Conservation (phyloP, 257 asterid species). For the Nyctanthes arbortristis region DNA sequence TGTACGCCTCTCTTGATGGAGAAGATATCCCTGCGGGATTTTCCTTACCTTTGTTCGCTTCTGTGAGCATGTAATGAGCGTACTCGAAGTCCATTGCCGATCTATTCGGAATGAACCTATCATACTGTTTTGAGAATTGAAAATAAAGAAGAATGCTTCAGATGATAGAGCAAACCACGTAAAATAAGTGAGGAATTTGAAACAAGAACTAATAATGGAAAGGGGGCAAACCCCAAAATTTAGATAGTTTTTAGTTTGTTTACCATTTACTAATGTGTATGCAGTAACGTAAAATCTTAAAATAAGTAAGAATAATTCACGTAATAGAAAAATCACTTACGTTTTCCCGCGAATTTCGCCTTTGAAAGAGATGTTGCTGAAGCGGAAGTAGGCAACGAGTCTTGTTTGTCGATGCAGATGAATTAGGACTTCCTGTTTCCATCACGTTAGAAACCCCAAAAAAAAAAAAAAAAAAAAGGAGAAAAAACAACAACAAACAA, state of each 20-base stretch:
- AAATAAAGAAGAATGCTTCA: constrained; percentile 16
- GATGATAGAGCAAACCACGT: not conserved
- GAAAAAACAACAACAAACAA: too few species aligned
- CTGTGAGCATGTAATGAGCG: constrained; percentile 89
- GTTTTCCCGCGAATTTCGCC: constrained; percentile 65
- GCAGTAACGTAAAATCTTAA: not conserved
- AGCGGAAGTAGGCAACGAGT: constrained; percentile 66
- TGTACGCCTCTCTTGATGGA: constrained; percentile 82
- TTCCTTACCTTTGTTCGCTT: constrained; percentile 84
- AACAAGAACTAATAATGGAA: not conserved
- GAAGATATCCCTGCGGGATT: constrained; percentile 63
- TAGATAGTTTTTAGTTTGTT: not conserved
- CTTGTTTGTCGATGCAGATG: constrained; percentile 56
- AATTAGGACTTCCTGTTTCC: constrained; percentile 68
- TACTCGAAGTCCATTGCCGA: constrained; percentile 93
- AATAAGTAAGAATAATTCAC: not conserved
- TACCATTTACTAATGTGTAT: not conserved
- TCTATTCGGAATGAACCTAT: constrained; percentile 94
- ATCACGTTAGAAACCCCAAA: constrained; percentile 45
- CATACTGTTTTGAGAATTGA: constrained; percentile 80
- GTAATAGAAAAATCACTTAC: constrained; percentile 32
- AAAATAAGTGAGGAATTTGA: too few species aligned
- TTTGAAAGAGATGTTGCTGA: constrained; percentile 66
- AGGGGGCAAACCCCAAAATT: not conserved
- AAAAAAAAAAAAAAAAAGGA: not conserved